These are phyloP conservation scores for Zalerion maritima DNA, from an alignment of 495 filamentous ascomycete genomes.

Conservation along the genomic window DNA sequence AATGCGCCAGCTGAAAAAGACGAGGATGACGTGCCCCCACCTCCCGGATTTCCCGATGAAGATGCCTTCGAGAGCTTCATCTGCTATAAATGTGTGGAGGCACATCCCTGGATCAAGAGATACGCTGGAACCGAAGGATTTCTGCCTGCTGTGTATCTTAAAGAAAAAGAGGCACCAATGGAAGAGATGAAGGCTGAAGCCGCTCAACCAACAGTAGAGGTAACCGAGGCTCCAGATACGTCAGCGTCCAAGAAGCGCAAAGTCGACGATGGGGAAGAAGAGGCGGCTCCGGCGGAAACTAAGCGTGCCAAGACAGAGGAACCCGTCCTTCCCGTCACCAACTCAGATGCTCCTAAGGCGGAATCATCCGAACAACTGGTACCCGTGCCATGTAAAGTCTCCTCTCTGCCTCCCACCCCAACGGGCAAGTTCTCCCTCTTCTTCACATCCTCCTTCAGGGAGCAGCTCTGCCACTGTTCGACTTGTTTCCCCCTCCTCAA, in stretches of 20 bases:
- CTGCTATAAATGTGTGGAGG: slow-evolving; percentile 85
- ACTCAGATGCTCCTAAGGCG: slow-evolving; percentile 13
- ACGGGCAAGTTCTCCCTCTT: slow-evolving; percentile 59
- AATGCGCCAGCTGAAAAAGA: slow-evolving; percentile 18
- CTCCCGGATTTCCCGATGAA: slow-evolving; percentile 75
- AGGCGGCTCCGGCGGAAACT: slow-evolving; percentile 21
- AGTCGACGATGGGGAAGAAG: slow-evolving; percentile 43
- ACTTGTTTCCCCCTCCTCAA: slow-evolving; percentile 60
- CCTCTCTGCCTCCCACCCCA: slow-evolving; percentile 38
- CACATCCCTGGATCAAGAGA: slow-evolving; percentile 79
- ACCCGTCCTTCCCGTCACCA: slow-evolving; percentile 7
- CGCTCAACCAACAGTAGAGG: slow-evolving; percentile 3
- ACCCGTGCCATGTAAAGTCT: slow-evolving; percentile 23
- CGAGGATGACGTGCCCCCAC: slow-evolving; percentile 41
- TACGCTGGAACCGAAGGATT: slow-evolving; percentile 82
- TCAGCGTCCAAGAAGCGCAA: slow-evolving; percentile 58
- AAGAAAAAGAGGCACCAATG: slow-evolving; percentile 10
- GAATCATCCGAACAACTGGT: slow-evolving; percentile 10
- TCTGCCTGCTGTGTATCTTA: slow-evolving; percentile 47
- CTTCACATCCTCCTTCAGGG: slow-evolving; percentile 58
- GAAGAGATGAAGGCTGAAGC: slow-evolving; percentile 7
- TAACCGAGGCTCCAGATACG: slow-evolving; percentile 5
- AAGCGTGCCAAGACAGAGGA: slow-evolving; percentile 46
- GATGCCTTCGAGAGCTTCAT: slow-evolving; percentile 80
- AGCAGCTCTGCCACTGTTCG: slow-evolving; percentile 60